phyloP scores from a whole-genome alignment of 441 rosid genomes.

The Jatropha podagrica region DNA sequence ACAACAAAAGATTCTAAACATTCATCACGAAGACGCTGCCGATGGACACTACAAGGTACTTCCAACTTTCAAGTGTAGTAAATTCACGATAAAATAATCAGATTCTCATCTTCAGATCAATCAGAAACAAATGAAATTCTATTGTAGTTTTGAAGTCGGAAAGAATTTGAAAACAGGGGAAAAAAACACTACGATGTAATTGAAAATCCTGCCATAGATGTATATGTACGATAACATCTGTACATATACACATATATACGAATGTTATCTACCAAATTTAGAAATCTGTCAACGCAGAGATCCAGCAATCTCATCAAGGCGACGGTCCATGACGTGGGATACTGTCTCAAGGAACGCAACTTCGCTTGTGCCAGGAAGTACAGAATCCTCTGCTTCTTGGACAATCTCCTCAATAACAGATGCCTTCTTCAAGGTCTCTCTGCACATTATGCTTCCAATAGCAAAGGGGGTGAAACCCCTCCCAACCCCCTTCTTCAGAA shows the following conservation, averaged over 20 bases:
- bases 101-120: conserved; percentile 5
- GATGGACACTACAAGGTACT: neutral
- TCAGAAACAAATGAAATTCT: neutral
- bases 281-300: conserved; percentile 24
- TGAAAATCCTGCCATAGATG: conserved; percentile 3
- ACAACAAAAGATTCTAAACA: neutral
- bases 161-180: conserved; percentile 20
- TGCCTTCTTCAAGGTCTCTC: conserved; percentile 46
- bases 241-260: conserved; percentile 10
- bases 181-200: neutral
- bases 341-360: conserved; percentile 41
- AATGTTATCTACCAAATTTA: conserved; percentile 11
- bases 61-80: neutral
- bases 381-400: conserved; percentile 43
- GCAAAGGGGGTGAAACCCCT: conserved; percentile 63
- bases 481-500: conserved; percentile 74
- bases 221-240: conserved; percentile 13
- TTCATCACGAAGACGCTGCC: neutral
- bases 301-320: conserved; percentile 39
- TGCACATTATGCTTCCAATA: conserved; percentile 75
- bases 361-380: conserved; percentile 53
- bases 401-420: conserved; percentile 51
- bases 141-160: neutral
- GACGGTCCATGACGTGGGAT: conserved; percentile 44
- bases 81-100: conserved; percentile 3